Conservation (phyloP, 371 early-diverging fungal genomes). For the Actinomortierella ambigua region DNA sequence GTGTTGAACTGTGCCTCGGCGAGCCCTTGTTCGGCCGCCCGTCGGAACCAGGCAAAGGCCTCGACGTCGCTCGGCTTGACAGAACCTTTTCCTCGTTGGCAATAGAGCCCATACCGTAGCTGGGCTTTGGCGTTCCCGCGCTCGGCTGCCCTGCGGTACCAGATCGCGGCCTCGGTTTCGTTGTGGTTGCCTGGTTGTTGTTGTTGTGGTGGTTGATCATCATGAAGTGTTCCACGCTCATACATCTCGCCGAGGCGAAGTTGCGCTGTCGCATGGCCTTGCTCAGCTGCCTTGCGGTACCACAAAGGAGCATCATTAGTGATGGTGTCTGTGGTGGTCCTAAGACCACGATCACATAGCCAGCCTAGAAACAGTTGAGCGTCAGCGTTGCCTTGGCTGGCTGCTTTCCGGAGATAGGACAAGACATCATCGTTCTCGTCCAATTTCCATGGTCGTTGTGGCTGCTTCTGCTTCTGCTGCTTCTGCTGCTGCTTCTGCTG, state of each 20-base stretch:
- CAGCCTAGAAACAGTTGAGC: no score
- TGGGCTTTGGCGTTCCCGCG: constrained; percentile 82
- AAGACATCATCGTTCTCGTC: no score
- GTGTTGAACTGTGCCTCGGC: constrained; percentile 77
- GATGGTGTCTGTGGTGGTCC: no score
- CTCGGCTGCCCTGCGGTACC: constrained; percentile 70
- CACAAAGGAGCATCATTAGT: no score
- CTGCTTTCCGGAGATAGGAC: no score
- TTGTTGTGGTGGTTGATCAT: no score
- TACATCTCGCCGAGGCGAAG: constrained; percentile 83
- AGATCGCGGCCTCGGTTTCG: constrained; percentile 62
- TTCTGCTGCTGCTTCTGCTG: no score
- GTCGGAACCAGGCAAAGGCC: constrained; percentile 73
- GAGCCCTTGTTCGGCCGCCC: constrained; percentile 75
- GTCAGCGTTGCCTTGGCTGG: no score
- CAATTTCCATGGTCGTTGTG: no score
- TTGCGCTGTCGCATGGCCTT: constrained; percentile 69
- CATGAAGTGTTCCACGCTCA: no score
- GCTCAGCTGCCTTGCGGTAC: constrained; percentile 66
- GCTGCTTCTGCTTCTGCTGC: no score
- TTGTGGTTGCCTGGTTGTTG: constrained; percentile 61
- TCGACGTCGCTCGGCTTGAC: constrained; percentile 55
- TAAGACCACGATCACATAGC: no score
- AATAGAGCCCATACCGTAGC: constrained; percentile 77
- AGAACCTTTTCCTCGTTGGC: constrained; percentile 77